These are phyloP conservation scores for Anthostomella pinea DNA, from an alignment of 2,329 filamentous ascomycete species.

Conservation along the genomic window DNA sequence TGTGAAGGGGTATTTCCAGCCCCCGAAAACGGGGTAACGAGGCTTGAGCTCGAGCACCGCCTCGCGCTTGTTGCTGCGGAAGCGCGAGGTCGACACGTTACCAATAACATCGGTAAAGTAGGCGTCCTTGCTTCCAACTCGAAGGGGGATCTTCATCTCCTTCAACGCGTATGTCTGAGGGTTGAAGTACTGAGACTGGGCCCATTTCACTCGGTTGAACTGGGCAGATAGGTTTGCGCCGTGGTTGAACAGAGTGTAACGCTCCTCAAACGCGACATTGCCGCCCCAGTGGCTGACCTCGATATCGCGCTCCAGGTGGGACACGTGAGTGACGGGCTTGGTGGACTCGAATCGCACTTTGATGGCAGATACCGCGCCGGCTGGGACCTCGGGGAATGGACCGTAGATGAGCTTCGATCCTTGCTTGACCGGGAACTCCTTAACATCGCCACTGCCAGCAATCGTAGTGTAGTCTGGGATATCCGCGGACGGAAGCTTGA, in stretches of 20 bases:
- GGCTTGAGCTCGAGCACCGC: slow-evolving; percentile 88
- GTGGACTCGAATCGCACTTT: slow-evolving; percentile 92
- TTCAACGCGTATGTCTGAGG: slow-evolving; percentile 75
- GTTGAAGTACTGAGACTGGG: slow-evolving; percentile 70
- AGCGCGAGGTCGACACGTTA: slow-evolving; percentile 91
- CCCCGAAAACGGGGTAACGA: slow-evolving; percentile 92
- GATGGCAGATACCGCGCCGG: slow-evolving; percentile 69
- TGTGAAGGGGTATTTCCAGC: slow-evolving; percentile 97
- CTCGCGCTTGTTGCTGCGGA: slow-evolving; percentile 73
- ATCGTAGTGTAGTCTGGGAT: slow-evolving; percentile 84
- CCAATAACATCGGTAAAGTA: slow-evolving; percentile 97
- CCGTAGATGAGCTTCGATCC: slow-evolving; percentile 87
- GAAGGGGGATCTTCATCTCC: slow-evolving; percentile 76
- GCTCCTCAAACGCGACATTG: slow-evolving; percentile 92
- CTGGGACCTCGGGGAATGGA: slow-evolving; percentile 78
- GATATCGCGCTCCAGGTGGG: slow-evolving; percentile 79
- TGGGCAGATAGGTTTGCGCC: slow-evolving; percentile 73
- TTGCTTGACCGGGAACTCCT: slow-evolving; percentile 70
- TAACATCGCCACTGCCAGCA: slow-evolving; percentile 58
- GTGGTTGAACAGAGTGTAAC: slow-evolving; percentile 83
- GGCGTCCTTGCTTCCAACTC: slow-evolving; percentile 74
- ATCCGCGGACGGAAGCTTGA: slow-evolving; percentile 78
- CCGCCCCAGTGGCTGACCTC: slow-evolving; percentile 98
- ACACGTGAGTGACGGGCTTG: slow-evolving; percentile 80
- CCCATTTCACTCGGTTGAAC: slow-evolving; percentile 77